Evolutionary conservation across 495 filamentous ascomycete genomes (phyloP).

Genomic region (Opeltia flavorubescens): DNA sequence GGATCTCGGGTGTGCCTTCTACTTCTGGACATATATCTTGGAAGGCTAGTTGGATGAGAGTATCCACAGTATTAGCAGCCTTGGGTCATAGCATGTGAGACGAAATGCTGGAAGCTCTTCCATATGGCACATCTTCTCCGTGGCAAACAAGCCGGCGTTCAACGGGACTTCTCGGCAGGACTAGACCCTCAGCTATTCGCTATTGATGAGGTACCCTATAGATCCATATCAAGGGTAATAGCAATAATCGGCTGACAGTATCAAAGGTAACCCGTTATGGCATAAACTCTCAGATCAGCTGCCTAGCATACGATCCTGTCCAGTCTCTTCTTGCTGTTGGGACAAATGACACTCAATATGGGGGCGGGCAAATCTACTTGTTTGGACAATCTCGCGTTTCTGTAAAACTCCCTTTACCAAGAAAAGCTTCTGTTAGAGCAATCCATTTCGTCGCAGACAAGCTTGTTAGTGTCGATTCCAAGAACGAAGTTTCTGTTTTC

Average conservation of each 20-base stretch:
- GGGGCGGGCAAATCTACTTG: slow-evolving; percentile 73
- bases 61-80: too few relatives aligned
- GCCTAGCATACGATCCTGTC: slow-evolving; percentile 77
- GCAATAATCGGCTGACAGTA: slow-evolving; percentile 13
- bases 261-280: slow-evolving; percentile 63
- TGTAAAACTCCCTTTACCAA: slow-evolving; percentile 48
- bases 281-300: slow-evolving; percentile 73
- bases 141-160: slow-evolving; percentile 84
- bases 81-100: not conserved
- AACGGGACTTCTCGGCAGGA: slow-evolving; percentile 74
- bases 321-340: slow-evolving; percentile 91
- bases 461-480: slow-evolving; percentile 67
- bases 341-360: slow-evolving; percentile 66
- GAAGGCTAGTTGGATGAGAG: too few relatives aligned
- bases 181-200: slow-evolving; percentile 60
- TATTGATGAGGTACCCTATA: slow-evolving; percentile 54
- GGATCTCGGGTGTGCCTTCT: not conserved
- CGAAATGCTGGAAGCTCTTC: not conserved
- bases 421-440: slow-evolving; percentile 52
- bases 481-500: slow-evolving; percentile 70
- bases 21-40: not conserved
- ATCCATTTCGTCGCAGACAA: slow-evolving; percentile 69
- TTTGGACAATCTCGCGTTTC: slow-evolving; percentile 75
- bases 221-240: not conserved
- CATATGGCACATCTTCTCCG: slow-evolving; percentile 73